phyloP scores from a whole-genome alignment of 1,139 yeast genomes.

The Blastobotrys arbuscula region DNA sequence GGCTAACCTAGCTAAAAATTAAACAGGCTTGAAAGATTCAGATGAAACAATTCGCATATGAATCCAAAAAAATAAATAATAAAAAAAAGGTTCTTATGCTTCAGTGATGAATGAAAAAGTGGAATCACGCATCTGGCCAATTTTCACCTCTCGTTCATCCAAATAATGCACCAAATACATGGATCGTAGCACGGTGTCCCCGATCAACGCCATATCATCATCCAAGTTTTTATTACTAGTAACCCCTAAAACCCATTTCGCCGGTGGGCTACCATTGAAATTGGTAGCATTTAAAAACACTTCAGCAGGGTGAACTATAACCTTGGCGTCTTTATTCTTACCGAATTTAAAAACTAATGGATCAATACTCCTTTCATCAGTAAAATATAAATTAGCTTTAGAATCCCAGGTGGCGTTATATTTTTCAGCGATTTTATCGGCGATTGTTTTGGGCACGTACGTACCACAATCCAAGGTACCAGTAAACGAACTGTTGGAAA shows the following conservation, averaged over 20 bases:
- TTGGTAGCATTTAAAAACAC: slow-evolving; percentile 19
- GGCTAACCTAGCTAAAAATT: too few species aligned
- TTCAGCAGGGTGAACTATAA: slow-evolving; percentile 26
- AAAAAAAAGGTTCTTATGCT: too few species aligned
- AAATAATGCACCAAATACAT: slow-evolving; percentile 79
- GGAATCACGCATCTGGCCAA: slow-evolving; percentile 51
- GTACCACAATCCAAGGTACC: slow-evolving; percentile 39
- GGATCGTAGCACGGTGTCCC: slow-evolving; percentile 69
- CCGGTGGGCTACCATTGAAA: slow-evolving; percentile 20
- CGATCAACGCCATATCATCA: slow-evolving; percentile 38
- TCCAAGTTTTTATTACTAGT: slow-evolving; percentile 22
- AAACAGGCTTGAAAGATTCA: too few species aligned
- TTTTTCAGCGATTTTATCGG: slow-evolving; percentile 21
- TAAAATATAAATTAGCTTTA: slow-evolving; percentile 10
- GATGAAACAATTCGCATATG: too few species aligned
- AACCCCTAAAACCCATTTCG: slow-evolving; percentile 23
- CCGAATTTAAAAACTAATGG: slow-evolving; percentile 13
- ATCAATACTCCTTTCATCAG: slow-evolving; percentile 4
- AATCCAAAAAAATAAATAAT: too few species aligned
- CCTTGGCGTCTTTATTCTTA: slow-evolving; percentile 27
- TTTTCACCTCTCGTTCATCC: slow-evolving; percentile 54
- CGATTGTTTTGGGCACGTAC: slow-evolving; percentile 26
- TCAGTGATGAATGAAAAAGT: not conserved
- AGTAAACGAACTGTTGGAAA: slow-evolving; percentile 22
- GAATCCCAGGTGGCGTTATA: slow-evolving; percentile 21